Percentiles rank a stretch among this genome's conserved stretches.
Evolutionary conservation across 345 rosid species (phyloP).

Genomic region (Syzygium oleosum): DNA sequence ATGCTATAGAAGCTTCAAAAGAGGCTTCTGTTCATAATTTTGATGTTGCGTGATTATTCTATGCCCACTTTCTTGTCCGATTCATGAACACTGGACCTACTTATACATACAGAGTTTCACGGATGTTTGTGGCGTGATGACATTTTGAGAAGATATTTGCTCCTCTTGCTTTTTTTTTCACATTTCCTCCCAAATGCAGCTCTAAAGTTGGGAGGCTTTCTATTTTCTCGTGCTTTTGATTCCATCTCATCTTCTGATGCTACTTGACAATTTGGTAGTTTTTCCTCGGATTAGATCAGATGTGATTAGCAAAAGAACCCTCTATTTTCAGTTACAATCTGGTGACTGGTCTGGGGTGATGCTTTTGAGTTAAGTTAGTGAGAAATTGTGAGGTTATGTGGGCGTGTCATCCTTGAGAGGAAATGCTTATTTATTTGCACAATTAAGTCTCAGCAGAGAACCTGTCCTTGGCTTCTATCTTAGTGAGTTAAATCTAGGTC

Average conservation of each 20-base stretch:
- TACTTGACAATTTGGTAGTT: background rate
- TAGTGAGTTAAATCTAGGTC: background rate
- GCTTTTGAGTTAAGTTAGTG: background rate
- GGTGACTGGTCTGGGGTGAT: background rate
- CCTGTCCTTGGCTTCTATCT: background rate
- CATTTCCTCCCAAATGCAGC: background rate
- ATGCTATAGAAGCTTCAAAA: background rate
- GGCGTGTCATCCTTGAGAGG: background rate
- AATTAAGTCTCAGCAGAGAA: background rate
- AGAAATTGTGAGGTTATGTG: background rate
- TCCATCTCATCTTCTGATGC: background rate
- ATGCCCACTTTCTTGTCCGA: background rate
- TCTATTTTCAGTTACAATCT: background rate
- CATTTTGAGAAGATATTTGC: background rate
- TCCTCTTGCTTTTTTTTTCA: background rate
- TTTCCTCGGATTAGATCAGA: background rate
- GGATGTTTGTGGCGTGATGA: background rate
- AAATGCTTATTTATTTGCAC: background rate
- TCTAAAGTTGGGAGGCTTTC: background rate
- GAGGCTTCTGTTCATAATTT: background rate
- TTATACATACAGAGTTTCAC: background rate
- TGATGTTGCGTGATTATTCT: background rate
- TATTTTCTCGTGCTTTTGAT: background rate
- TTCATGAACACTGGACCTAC: background rate
- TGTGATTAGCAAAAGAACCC: background rate